A percentile compares a stretch with the other conserved stretches of the same genome.
phyloP scores from a whole-genome alignment of 306 rosid species.

The Quercus parvula region DNA sequence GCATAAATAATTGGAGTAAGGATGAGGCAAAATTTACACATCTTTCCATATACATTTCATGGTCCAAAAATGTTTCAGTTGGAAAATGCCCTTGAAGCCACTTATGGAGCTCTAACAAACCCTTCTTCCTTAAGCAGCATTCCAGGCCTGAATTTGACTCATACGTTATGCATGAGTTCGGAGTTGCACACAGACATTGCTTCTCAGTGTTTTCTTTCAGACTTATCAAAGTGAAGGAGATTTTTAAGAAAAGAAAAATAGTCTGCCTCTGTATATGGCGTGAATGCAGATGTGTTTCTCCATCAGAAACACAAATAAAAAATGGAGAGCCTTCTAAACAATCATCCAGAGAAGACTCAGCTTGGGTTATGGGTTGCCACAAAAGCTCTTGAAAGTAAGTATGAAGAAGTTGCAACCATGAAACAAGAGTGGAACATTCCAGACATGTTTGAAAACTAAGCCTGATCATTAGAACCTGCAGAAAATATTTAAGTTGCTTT shows the following conservation, averaged over 20 bases:
- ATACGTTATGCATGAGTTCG: slow-evolving; percentile 26
- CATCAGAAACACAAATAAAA: slow-evolving; percentile 46
- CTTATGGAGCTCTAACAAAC: slow-evolving; percentile 53
- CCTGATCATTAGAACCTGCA: slow-evolving; percentile 85
- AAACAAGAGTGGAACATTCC: slow-evolving; percentile 38
- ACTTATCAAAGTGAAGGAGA: slow-evolving; percentile 54
- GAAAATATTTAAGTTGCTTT: slow-evolving; percentile 2
- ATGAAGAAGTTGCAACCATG: slow-evolving; percentile 74
- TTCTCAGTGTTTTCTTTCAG: slow-evolving; percentile 27
- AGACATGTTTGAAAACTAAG: slow-evolving; percentile 44
- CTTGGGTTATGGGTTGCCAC: slow-evolving; percentile 35
- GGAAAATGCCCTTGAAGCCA: slow-evolving; percentile 80
- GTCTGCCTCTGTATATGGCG: slow-evolving; percentile 71
- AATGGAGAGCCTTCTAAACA: slow-evolving; percentile 85
- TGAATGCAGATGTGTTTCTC: slow-evolving; percentile 42
- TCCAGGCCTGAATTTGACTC: slow-evolving; percentile 34
- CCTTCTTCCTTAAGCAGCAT: slow-evolving; percentile 46
- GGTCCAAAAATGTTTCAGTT: slow-evolving; percentile 34
- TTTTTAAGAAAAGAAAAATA: slow-evolving; percentile 62
- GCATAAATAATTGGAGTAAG: slow-evolving; percentile 68
- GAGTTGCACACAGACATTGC: slow-evolving; percentile 34
- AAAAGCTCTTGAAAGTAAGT: slow-evolving; percentile 54
- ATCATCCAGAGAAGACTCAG: slow-evolving; percentile 42
- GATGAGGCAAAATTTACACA: slow-evolving; percentile 66
- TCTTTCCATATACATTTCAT: slow-evolving; percentile 41